Conservation (phyloP, 257 asterid species). For the Rauvolfia tetraphylla region DNA sequence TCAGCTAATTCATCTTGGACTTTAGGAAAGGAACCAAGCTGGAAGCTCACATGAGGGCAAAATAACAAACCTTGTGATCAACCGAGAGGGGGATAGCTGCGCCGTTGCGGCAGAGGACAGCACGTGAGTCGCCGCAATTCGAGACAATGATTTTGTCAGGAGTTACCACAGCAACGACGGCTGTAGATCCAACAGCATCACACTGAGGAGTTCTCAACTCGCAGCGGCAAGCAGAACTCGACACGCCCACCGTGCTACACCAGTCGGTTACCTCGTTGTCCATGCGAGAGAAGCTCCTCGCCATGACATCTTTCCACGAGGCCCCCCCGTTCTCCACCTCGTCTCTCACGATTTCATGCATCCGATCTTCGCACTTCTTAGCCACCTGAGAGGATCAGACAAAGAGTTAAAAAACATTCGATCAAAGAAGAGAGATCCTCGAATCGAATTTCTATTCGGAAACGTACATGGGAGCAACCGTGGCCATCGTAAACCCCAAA, state of each 20-base stretch:
- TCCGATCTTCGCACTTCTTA: constrained; percentile 65
- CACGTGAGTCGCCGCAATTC: constrained; percentile 96
- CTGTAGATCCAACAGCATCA: constrained; percentile 97
- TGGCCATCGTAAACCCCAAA: constrained; percentile 95
- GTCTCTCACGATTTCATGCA: constrained; percentile 80
- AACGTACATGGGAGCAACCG: constrained; percentile 92
- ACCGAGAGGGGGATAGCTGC: constrained; percentile 74
- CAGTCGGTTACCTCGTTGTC: constrained; percentile 64
- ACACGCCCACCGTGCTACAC: constrained; percentile 16
- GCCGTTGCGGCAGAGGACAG: constrained; percentile 88
- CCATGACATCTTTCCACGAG: constrained; percentile 62
- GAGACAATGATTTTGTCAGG: constrained; percentile 75
- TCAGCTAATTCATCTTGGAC: not conserved
- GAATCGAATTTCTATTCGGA: no score
- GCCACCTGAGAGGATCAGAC: constrained; percentile 58
- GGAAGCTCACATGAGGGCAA: not conserved
- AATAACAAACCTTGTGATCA: constrained; percentile 83
- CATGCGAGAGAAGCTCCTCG: constrained; percentile 59
- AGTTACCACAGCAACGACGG: constrained; percentile 74
- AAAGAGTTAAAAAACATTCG: not conserved
- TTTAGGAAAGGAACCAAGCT: not conserved
- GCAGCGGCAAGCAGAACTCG: constrained; percentile 65
- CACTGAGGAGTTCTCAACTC: constrained; percentile 84
- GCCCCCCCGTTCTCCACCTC: constrained; percentile 44
- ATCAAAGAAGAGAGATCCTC: not conserved